phyloP scores from a whole-genome alignment of 345 rosid genomes.

The Dimocarpus longan region DNA sequence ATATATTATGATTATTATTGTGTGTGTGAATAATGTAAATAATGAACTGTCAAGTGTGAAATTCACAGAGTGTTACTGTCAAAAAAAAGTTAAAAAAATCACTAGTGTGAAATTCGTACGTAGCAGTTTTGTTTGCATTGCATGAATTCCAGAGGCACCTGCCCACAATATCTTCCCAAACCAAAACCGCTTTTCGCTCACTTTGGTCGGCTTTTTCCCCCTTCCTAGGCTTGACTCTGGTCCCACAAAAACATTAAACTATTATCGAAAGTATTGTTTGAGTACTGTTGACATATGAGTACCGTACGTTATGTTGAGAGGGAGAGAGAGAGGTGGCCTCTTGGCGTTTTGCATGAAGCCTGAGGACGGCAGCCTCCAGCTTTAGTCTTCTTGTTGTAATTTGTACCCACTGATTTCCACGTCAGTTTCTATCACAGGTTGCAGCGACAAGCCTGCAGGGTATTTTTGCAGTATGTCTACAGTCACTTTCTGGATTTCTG shows the following conservation, averaged over 20 bases:
- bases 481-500: neutral
- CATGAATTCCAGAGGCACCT: slow-evolving; percentile 24
- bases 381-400: neutral
- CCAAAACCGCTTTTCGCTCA: slow-evolving; percentile 29
- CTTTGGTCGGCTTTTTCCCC: neutral
- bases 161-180: slow-evolving; percentile 28
- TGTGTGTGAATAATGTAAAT: too few species aligned
- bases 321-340: too few species aligned
- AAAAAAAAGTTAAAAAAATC: too few species aligned
- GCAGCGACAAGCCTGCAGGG: too few species aligned
- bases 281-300: too few species aligned
- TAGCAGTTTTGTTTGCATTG: slow-evolving; percentile 1
- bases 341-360: neutral
- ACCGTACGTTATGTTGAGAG: too few species aligned
- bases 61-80: too few species aligned
- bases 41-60: too few species aligned
- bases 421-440: too few species aligned
- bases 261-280: too few species aligned
- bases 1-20: too few species aligned
- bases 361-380: neutral
- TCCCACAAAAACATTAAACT: neutral
- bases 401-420: neutral
- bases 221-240: neutral
- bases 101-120: neutral
- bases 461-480: neutral